Evolutionary conservation across 768 basidiomycete genomes (phyloP), one percentile per base, ranked within the genome.

Genomic region (Mycena crocata): DNA sequence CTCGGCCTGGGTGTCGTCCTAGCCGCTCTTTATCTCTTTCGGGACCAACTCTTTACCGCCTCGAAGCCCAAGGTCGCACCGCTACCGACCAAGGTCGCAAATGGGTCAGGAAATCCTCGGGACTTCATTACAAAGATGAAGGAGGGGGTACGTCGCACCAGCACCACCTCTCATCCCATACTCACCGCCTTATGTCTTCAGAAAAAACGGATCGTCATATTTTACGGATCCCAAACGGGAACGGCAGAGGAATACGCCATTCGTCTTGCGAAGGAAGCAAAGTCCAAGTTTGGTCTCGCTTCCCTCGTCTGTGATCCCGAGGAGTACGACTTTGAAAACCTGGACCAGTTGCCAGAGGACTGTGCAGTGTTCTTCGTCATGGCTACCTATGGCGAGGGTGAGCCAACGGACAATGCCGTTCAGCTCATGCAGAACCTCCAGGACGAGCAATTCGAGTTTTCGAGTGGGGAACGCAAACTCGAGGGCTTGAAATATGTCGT

Each of bases 221-320:
- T 99, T 78, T 99, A 98, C 75, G 97, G 97, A 63, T 98, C 97
- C 24, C 97, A 99, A 77, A 99, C 97, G 0, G 97, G 97, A 62
- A 99, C 97, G 19, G 97, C 97, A 2, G 98, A 99, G 79, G 97
- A 99, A 78, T 98, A 96, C 72, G 96, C 96, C 44, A 95, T 97
- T 71, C 93, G 98, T 78, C 87, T 99, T 13, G 97, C 97, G 17
- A 99, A 99, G 82, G 97, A 99, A 77, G 95, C 95, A 42, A 99
- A 99, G 81, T 87, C 93, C 66, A 95, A 97, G 76, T 99, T 94
- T 69, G 97, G 97, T 52, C 86, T 98, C 19, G 92, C 95, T 13
- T 98, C 96, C 9, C 90, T 99, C 59, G 97, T 99, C 19, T 98
- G 96, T 75, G 97, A 99, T 76, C 96, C 96, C 4, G 98, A 99